Percentiles rank a stretch among this genome's conserved stretches.
Conservation (phyloP, 345 rosid genomes). For the Lenwebbia sp. region DNA sequence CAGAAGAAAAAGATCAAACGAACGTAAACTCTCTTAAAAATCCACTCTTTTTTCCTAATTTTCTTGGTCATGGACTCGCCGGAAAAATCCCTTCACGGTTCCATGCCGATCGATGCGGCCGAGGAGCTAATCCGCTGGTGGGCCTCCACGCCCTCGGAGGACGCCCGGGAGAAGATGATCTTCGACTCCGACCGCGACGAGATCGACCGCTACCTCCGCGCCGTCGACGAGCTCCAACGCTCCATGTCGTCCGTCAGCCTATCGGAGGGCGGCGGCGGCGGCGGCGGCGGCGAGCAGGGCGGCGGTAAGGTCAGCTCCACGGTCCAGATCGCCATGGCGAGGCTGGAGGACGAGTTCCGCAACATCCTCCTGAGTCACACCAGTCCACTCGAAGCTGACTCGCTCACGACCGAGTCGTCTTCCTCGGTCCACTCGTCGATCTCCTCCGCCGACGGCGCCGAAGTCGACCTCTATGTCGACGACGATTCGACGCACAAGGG, state of each 20-base stretch:
- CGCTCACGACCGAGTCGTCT: slow-evolving; percentile 15
- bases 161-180: slow-evolving; percentile 75
- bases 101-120: slow-evolving; percentile 39
- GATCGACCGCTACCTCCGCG: slow-evolving; percentile 69
- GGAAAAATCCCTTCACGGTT: slow-evolving; percentile 3
- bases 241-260: slow-evolving; percentile 34
- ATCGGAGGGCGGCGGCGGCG: slow-evolving; percentile 10
- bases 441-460: neutral
- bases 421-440: slow-evolving; percentile 18
- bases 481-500: neutral
- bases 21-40: neutral
- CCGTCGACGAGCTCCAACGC: slow-evolving; percentile 86
- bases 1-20: neutral
- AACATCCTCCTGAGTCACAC: slow-evolving; percentile 57
- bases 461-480: neutral
- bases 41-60: neutral
- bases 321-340: slow-evolving; percentile 97
- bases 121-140: slow-evolving; percentile 72
- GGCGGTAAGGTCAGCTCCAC: slow-evolving; percentile 40
- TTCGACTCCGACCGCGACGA: slow-evolving; percentile 65
- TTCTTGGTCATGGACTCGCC: slow-evolving; percentile 28
- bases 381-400: slow-evolving; percentile 54
- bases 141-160: slow-evolving; percentile 88
- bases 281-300: neutral
- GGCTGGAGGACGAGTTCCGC: slow-evolving; percentile 93